Evolutionary conservation across 164 flowering plant species (phyloP), one percentile per base, ranked within the genome.

Genomic region (Tinospora cordifolia): DNA sequence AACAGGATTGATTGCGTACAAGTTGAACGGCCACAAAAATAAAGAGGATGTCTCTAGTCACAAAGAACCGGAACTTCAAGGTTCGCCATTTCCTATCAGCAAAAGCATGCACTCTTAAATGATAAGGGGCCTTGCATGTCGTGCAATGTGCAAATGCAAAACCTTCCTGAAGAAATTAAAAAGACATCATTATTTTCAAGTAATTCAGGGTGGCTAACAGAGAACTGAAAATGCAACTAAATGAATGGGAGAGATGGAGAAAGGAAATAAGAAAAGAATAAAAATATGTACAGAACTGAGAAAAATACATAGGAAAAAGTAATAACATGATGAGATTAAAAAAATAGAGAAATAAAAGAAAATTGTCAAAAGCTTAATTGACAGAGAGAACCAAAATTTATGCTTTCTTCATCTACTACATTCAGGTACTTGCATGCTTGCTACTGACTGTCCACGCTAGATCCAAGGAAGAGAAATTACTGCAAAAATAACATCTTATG

Each of bases 61-160:
- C 99, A 80, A 95, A 94, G 82, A 94, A 94, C 17, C 97, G 96
- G 74, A 95, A 92, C 79, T 95, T 95, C 79, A 95, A 74, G 46
- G 97, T 92, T 74, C 99, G 78, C 98, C 97, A 95, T 80, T 87
- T 92, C 73, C 99, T 84, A 81, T 92, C 96, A 62, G 94, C 94
- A 78, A 81, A 77, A 67, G 72, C 92, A 80, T 90, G 98, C 75
- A 91, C 98, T 79, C 99, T 85, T 83, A 94, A 77, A 77, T 87
- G 88, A 75, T 94, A 94, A 69, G 98, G 99, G 66, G 92, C 89
- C 80, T 94, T 94, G 82, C 99, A 94, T 49, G 99, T 94, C 36
- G 99, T 95, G 86, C 99, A 95, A 81, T 92, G 98, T 67, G 99
- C 89, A 86, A 95, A 95, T 72, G 99, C 99, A 84, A 92, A 92